Percentiles rank a stretch among this genome's conserved stretches.
Evolutionary conservation across 805 yeast species (phyloP).

Genomic region (Saccharomyces paradoxus): DNA sequence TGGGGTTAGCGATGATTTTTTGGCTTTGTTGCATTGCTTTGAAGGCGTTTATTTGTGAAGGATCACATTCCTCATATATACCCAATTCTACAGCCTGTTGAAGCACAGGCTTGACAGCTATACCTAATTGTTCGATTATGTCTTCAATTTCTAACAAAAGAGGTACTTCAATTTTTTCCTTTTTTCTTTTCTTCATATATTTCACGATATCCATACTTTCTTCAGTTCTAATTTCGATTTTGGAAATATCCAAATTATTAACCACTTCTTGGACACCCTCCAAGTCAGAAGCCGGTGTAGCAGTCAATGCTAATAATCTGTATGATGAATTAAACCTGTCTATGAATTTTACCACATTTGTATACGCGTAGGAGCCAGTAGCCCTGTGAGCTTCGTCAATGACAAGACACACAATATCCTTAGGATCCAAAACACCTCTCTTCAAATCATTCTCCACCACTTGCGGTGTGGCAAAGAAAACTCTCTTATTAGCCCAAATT

Average conservation of each 20-base stretch:
- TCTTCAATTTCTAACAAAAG: conserved; percentile 47
- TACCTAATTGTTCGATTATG: conserved; percentile 46
- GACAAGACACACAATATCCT: conserved; percentile 62
- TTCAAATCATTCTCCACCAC: conserved; percentile 85
- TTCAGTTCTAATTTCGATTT: conserved; percentile 81
- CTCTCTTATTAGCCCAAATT: conserved; percentile 70
- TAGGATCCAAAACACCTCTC: conserved; percentile 69
- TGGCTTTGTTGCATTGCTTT: conserved; percentile 62
- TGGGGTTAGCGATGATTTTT: conserved; percentile 43
- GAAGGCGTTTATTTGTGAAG: conserved; percentile 61
- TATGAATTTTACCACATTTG: conserved; percentile 65
- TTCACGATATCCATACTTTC: conserved; percentile 68
- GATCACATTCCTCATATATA: conserved; percentile 58
- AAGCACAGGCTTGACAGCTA: conserved; percentile 60
- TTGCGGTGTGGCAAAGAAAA: conserved; percentile 93
- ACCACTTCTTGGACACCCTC: conserved; percentile 85
- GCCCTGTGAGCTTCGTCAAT: conserved; percentile 96
- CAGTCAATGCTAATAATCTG: conserved; percentile 80
- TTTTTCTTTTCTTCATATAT: conserved; percentile 63
- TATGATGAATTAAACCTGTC: conserved; percentile 56
- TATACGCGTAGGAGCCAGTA: conserved; percentile 82
- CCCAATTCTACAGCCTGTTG: conserved; percentile 55
- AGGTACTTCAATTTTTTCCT: conserved; percentile 51
- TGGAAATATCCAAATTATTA: conserved; percentile 61
- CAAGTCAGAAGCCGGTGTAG: conserved; percentile 87